Percentiles rank a stretch among this genome's conserved stretches.
These are phyloP conservation scores for Dioszegia crocea DNA, from an alignment of 768 basidiomycete genomes.

Conservation along the genomic window DNA sequence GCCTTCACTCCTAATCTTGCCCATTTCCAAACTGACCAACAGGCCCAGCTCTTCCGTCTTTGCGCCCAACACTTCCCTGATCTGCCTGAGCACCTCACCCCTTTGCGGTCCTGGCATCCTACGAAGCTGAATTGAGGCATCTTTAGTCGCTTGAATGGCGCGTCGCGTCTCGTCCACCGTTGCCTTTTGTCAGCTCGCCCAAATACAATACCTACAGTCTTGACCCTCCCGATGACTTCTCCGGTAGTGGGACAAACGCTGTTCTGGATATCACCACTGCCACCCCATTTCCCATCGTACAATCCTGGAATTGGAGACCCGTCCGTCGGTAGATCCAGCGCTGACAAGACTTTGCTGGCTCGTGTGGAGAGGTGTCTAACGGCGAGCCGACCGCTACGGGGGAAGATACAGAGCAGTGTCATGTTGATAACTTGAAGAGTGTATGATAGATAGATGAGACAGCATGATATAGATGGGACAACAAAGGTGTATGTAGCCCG, in stretches of 20 bases:
- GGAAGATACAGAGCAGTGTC: background rate
- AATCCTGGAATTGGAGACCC: conserved; percentile 28
- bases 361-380: conserved; percentile 24
- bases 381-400: background rate
- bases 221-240: conserved; percentile 71
- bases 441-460: too few relatives aligned
- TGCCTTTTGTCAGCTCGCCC: conserved; percentile 53
- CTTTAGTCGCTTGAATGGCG: conserved; percentile 65
- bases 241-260: conserved; percentile 74
- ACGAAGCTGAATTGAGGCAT: conserved; percentile 69
- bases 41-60: conserved; percentile 58
- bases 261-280: conserved; percentile 26
- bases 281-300: conserved; percentile 43
- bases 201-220: conserved; percentile 55
- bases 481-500: background rate
- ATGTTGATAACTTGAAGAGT: too few relatives aligned
- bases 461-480: background rate
- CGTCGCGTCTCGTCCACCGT: conserved; percentile 68
- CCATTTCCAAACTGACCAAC: conserved; percentile 51
- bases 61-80: conserved; percentile 70
- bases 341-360: conserved; percentile 30
- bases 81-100: conserved; percentile 82
- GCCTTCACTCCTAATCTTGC: conserved; percentile 85
- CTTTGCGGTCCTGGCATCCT: conserved; percentile 77
- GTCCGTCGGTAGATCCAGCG: conserved; percentile 33